Percentiles rank a stretch among this genome's conserved stretches.
phyloP scores from a whole-genome alignment of 2,329 filamentous ascomycete species.

The Diaporthe humulicola region DNA sequence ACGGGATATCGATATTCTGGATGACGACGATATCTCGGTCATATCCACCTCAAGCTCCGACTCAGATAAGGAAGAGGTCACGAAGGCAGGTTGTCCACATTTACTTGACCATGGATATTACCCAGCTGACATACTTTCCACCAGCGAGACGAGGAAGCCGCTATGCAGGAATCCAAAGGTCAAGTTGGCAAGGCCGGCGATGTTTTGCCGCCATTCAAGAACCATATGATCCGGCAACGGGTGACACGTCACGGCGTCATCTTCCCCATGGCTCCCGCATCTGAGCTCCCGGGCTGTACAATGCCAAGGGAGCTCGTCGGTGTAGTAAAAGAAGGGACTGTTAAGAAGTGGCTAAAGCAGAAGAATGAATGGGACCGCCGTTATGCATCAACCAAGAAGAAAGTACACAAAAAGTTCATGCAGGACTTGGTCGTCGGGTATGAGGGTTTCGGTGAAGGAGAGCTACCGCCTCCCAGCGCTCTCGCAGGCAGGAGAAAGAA shows the following conservation, averaged over 20 bases:
- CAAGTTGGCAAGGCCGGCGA: slow-evolving; percentile 90
- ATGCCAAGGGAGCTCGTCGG: slow-evolving; percentile 78
- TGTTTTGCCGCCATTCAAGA: slow-evolving; percentile 81
- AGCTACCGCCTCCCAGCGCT: slow-evolving; percentile 86
- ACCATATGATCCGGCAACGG: slow-evolving; percentile 93
- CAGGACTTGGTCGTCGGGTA: slow-evolving; percentile 81
- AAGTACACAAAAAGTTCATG: slow-evolving; percentile 79
- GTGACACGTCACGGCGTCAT: slow-evolving; percentile 84
- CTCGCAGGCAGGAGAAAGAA: slow-evolving; percentile 77
- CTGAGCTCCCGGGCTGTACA: slow-evolving; percentile 75
- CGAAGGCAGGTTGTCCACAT: slow-evolving; percentile 38
- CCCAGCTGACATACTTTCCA: background rate
- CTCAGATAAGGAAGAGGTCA: slow-evolving; percentile 44
- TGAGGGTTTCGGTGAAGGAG: slow-evolving; percentile 76
- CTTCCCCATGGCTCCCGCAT: slow-evolving; percentile 73
- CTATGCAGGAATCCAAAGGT: slow-evolving; percentile 41
- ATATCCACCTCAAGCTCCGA: slow-evolving; percentile 72
- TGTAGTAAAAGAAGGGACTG: slow-evolving; percentile 82
- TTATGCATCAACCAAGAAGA: slow-evolving; percentile 77
- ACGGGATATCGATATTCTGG: slow-evolving; percentile 82
- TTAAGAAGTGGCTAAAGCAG: slow-evolving; percentile 85
- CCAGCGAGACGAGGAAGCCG: slow-evolving; percentile 42
- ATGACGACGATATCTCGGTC: slow-evolving; percentile 82
- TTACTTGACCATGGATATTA: background rate
- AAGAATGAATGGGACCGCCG: slow-evolving; percentile 80